Base-by-base conservation (phyloP, 2,329 filamentous ascomycete genomes). In the Aspergillus aculeatinus region DNA sequence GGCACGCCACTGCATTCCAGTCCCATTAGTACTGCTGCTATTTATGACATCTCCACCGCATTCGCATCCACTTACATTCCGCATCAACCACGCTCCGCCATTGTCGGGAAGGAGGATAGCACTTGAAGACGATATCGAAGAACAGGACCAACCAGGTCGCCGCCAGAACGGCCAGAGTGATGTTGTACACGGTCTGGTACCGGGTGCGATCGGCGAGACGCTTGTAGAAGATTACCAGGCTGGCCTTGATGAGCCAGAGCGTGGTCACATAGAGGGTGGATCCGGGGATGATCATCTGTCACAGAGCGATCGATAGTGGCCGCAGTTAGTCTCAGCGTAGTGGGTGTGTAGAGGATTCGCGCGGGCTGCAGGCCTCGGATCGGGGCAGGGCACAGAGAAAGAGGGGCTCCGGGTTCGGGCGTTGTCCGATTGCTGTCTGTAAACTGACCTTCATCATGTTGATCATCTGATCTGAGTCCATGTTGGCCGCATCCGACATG, bases 161-260 rank as follows among this genome's bases (percentile, higher is more conserved):
- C 21, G 44, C 64, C 11, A 67, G 53, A 2, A 66, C 21, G 5
- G 14, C 42, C 7, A 67, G 52, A 1, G 61, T 63, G 51, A 67
- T 61, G 44, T 67, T 67, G 29, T 66, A 66, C 39, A 66, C 54
- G 5, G 57, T 60, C 48, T 67, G 63, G 12, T 67, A 67, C 25
- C 42, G 48, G 4, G 65, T 67, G 23, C 63, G 63, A 52, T 67
- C 65, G 39, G 65, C 65, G 5, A 67, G 59, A 4, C 65, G 65
- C 55, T 67, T 67, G 49, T 67, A 67, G 56, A 67, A 65, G 54
- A 64, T 47, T n/a, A 67, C 63, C 65, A 67, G 60, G 51, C 62
- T 60, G 14, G 59, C 59, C 54, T 67, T 67, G 62, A 67, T 67
- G 29, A 67, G 39, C 65, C 65, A 67, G 1, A 67, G 56, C 25